Base-by-base conservation (phyloP, 768 basidiomycete genomes). In the Mycena vulgaris region DNA sequence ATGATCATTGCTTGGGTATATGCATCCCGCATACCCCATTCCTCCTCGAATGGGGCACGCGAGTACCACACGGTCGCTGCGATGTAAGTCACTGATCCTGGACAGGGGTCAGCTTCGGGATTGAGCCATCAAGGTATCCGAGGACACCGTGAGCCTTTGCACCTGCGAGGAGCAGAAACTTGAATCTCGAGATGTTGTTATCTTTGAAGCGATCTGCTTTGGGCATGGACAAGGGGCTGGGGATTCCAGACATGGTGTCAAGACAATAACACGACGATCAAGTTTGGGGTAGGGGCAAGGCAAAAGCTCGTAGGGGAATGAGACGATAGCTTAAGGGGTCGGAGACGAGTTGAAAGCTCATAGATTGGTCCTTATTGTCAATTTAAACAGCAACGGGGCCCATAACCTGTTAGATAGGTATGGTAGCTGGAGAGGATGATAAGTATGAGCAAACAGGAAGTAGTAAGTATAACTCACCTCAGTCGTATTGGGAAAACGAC, bases 311-410 rank as follows among this genome's bases (percentile, higher is more conserved):
- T 40, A 11, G 11, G 40, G 40, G 40, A 17, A 17, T 17, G 40
- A 40, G 40, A 40, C 40, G 40, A 40, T 40, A 40, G 40, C 40
- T 40, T 17, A n/a, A n/a, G n/a, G n/a, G n/a, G 40, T 40, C 10
- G 40, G 14, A 4, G 40, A 7, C 19, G 40, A 40, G 40, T 4
- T 19, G 40, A 40, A 11, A 40, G 14, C 40, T 35, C 52, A 55
- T n/a, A n/a, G n/a, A 55, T 30, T 33, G 35, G 33, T 31, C n/a
- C 8, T 19, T 55, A 35, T 31, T 21, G 19, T 35, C 5, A 16
- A 35, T 55, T 55, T 55, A 35, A 55, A 35, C 33, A 55, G 52
- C 52, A 27, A n/a, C 52, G 52, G 52, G 52, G 52, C 52, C 52
- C 52, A 55, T 55, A 55, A 55, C 52, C 31, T 55, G 51, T 52